Evolutionary conservation across 495 filamentous ascomycete species (phyloP).

Genomic region (Hyaloscypha hepaticicola): DNA sequence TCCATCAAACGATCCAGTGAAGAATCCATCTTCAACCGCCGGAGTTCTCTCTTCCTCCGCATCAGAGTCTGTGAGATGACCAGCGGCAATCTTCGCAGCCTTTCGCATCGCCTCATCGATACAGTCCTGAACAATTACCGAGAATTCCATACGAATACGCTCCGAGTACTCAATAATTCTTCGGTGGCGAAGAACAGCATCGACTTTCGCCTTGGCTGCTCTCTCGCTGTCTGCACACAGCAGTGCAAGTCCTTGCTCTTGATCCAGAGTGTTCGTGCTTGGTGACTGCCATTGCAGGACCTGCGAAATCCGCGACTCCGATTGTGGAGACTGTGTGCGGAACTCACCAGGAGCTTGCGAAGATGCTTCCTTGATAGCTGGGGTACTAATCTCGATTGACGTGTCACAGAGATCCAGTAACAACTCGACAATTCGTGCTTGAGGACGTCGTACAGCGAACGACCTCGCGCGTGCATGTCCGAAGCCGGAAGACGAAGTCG

Average conservation of each 20-base stretch:
- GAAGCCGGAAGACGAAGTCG: slow-evolving; percentile 57
- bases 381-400: slow-evolving; percentile 88
- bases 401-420: slow-evolving; percentile 96
- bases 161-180: slow-evolving; percentile 95
- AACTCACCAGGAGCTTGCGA: slow-evolving; percentile 67
- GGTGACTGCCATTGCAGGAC: slow-evolving; percentile 95
- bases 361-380: slow-evolving; percentile 80
- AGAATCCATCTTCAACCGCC: slow-evolving; percentile 46
- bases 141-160: slow-evolving; percentile 90
- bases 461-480: slow-evolving; percentile 71
- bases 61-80: slow-evolving; percentile 77
- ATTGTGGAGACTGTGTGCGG: slow-evolving; percentile 90
- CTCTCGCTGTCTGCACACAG: slow-evolving; percentile 85
- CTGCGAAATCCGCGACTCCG: slow-evolving; percentile 87
- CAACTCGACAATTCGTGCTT: slow-evolving; percentile 90
- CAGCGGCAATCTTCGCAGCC: slow-evolving; percentile 82
- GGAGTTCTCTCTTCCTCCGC: slow-evolving; percentile 45
- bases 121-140: slow-evolving; percentile 87
- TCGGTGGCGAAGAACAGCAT: slow-evolving; percentile 86
- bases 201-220: slow-evolving; percentile 81
- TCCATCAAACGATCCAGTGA: slow-evolving; percentile 54
- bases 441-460: slow-evolving; percentile 85
- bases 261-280: slow-evolving; percentile 84
- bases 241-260: slow-evolving; percentile 87
- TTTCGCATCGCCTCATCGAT: slow-evolving; percentile 90